A percentile compares a stretch with the other conserved stretches of the same genome.
These are phyloP conservation scores for Mycena leptocephala DNA, from an alignment of 768 basidiomycete species.

Conservation along the genomic window DNA sequence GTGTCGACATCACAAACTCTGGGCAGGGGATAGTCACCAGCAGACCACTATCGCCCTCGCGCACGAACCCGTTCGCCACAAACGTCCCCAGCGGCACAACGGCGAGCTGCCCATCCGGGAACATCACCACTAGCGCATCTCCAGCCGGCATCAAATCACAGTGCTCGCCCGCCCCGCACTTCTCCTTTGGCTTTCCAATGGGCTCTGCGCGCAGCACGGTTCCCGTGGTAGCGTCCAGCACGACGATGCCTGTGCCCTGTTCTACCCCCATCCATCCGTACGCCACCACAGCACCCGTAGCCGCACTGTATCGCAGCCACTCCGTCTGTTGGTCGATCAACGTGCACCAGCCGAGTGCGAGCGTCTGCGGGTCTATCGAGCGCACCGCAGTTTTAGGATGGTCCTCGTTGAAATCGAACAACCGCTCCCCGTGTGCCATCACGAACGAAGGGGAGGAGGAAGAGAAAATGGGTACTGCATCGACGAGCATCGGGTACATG, in stretches of 20 bases:
- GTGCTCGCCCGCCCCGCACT: conserved; percentile 14
- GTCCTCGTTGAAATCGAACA: conserved; percentile 11
- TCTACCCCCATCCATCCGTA: conserved; percentile 22
- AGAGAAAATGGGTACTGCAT: conserved; percentile 13
- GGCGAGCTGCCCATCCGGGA: conserved; percentile 20
- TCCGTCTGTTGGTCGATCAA: conserved; percentile 24
- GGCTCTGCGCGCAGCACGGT: conserved; percentile 16
- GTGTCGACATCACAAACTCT: conserved; percentile 23
- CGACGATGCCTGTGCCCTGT: conserved; percentile 16
- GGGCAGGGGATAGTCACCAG: conserved; percentile 27
- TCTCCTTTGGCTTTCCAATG: conserved; percentile 23
- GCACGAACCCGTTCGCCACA: conserved; percentile 20
- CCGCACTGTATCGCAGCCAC: conserved; percentile 28
- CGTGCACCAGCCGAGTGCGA: conserved; percentile 28
- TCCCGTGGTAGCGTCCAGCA: conserved; percentile 24
- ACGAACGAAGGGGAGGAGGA: conserved; percentile 23
- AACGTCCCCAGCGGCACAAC: conserved; percentile 9
- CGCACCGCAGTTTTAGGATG: conserved; percentile 21
- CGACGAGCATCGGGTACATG: conserved; percentile 17
- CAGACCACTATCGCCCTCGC: conserved; percentile 18
- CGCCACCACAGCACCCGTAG: conserved; percentile 17
- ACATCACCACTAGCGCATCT: conserved; percentile 25
- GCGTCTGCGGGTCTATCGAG: conserved; percentile 20
- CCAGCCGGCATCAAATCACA: conserved; percentile 23
- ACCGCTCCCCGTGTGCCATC: conserved; percentile 22